These are phyloP conservation scores for Purpureocillium takamizusanense DNA, from an alignment of 2,329 filamentous ascomycete genomes.

Conservation along the genomic window DNA sequence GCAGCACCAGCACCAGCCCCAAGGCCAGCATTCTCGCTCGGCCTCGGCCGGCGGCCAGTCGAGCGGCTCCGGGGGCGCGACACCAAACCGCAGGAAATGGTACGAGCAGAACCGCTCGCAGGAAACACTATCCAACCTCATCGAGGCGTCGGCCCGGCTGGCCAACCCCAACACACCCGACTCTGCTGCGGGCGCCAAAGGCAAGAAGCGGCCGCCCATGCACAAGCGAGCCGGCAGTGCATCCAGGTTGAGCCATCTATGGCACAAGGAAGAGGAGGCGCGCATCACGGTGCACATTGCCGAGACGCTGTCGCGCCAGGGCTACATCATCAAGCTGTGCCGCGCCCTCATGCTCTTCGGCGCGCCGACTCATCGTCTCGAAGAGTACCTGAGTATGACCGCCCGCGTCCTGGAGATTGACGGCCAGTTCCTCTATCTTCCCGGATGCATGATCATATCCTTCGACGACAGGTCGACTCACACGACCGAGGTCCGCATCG, in stretches of 20 bases:
- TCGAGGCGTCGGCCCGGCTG: constrained; percentile 31
- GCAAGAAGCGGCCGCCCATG: constrained; percentile 22
- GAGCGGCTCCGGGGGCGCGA: constrained; percentile 26
- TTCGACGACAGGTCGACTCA: constrained; percentile 65
- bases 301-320: constrained; percentile 65
- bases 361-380: constrained; percentile 80
- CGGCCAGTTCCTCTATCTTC: constrained; percentile 80
- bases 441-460: constrained; percentile 86
- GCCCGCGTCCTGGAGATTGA: constrained; percentile 77
- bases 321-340: constrained; percentile 77
- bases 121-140: constrained; percentile 36
- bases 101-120: constrained; percentile 37
- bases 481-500: constrained; percentile 58
- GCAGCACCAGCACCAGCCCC: constrained; percentile 13
- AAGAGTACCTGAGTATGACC: constrained; percentile 83
- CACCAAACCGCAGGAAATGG: constrained; percentile 36
- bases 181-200: constrained; percentile 6
- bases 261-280: constrained; percentile 31
- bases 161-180: constrained; percentile 11
- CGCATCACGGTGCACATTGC: constrained; percentile 45
- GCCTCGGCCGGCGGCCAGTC: constrained; percentile 14
- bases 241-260: constrained; percentile 26
- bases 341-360: constrained; percentile 79
- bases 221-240: constrained; percentile 27
- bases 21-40: constrained; percentile 7